Percentiles rank a stretch among this genome's conserved stretches.
phyloP scores from a whole-genome alignment of 164 flowering plant species.

The Tetrastigma voinierianum region DNA sequence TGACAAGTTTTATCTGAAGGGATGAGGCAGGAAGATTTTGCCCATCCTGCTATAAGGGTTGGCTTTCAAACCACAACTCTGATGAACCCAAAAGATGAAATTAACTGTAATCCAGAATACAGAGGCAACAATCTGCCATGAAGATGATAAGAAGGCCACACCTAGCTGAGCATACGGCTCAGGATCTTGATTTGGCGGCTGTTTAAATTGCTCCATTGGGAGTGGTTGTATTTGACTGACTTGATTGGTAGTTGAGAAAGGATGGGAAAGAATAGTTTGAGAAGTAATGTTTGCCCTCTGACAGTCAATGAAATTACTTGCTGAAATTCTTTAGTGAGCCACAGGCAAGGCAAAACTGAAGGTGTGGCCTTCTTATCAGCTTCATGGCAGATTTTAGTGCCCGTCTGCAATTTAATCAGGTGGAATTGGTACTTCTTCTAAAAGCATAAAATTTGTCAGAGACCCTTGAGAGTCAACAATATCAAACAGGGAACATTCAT shows the following conservation, averaged over 20 bases:
- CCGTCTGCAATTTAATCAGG: conserved; percentile 11
- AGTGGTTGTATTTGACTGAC: neutral
- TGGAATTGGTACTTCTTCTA: conserved; percentile 15
- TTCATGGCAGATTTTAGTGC: neutral
- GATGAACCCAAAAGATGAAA: too few species aligned
- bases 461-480: neutral
- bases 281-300: neutral
- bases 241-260: conserved; percentile 4
- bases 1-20: conserved; percentile 4
- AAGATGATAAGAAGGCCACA: conserved; percentile 5
- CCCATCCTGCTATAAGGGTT: conserved; percentile 8
- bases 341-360: conserved; percentile 6
- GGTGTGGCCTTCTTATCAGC: conserved; percentile 8
- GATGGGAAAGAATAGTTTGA: conserved; percentile 3
- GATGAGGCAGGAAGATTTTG: conserved; percentile 3
- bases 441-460: conserved; percentile 1
- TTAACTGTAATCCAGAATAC: too few species aligned
- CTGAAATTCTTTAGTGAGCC: neutral
- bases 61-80: conserved; percentile 4
- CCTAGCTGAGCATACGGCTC: neutral
- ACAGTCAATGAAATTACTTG: neutral
- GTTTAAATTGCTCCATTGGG: conserved; percentile 1
- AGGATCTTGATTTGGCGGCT: conserved; percentile 1
- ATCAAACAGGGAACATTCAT: neutral
- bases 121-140: conserved; percentile 3